Evolutionary conservation across 306 rosid genomes (phyloP).

Genomic region (Canavalia gladiata): DNA sequence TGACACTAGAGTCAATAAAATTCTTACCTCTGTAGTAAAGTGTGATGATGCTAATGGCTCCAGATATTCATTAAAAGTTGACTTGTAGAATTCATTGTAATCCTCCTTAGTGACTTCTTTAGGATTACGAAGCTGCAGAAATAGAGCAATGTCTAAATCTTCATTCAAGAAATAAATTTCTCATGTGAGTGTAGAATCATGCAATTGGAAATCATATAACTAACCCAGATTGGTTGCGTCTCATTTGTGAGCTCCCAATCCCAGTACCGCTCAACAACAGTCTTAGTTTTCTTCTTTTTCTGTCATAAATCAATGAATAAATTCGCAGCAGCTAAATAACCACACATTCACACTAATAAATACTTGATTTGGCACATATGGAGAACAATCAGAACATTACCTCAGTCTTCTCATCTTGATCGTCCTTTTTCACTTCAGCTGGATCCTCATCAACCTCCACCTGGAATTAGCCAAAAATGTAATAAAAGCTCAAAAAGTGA

Average conservation of each 20-base stretch:
- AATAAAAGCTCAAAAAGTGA: constrained; percentile 19
- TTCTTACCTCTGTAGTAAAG: constrained; percentile 88
- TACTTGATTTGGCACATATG: neutral
- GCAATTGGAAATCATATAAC: constrained; percentile 45
- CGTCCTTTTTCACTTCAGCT: constrained; percentile 71
- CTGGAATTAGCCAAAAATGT: constrained; percentile 53
- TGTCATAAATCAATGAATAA: constrained; percentile 47
- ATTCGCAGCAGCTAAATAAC: constrained; percentile 32
- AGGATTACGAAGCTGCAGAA: constrained; percentile 90
- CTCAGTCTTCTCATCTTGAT: constrained; percentile 78
- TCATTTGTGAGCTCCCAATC: constrained; percentile 97
- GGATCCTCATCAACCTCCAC: constrained; percentile 95
- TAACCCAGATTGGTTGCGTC: constrained; percentile 96
- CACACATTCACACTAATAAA: neutral
- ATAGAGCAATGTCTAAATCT: constrained; percentile 34
- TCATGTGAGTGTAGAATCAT: constrained; percentile 1
- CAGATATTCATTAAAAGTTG: constrained; percentile 85
- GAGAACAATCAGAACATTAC: constrained; percentile 51
- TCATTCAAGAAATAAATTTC: constrained; percentile 7
- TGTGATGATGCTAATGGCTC: constrained; percentile 97
- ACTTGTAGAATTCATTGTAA: constrained; percentile 93
- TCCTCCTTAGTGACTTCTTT: constrained; percentile 92
- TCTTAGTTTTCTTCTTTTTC: constrained; percentile 95
- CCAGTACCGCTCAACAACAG: constrained; percentile 93
- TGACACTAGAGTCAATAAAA: constrained; percentile 2